Base-by-base conservation (phyloP, 2,329 filamentous ascomycete genomes). In the Dactylellina haptotyla region DNA sequence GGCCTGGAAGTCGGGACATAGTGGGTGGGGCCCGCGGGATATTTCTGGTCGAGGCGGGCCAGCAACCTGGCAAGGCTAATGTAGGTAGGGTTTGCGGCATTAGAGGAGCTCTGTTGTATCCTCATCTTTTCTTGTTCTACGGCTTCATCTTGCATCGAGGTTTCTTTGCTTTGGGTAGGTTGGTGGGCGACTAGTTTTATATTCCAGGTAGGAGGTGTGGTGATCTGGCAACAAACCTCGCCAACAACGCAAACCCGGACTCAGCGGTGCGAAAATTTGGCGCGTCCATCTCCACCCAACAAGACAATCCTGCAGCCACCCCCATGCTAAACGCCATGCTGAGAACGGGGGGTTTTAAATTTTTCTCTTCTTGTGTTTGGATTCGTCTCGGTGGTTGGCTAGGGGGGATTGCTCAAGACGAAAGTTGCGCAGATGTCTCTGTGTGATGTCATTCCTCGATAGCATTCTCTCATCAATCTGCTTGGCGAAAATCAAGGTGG, bases 171-270 rank as follows among this genome's bases (percentile, higher is more conserved):
- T 20, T 43, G n/a, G 45, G 48, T 26, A 10, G 48, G 50, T 51
- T 37, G 41, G 28, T 41, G 56, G 23, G 28, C 25, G 57, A 23
- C 34, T 12, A 32, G 30, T 56, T 65, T 72, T 72, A 61, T 64
- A 64, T 59, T 63, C 51, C 32, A 14, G 51, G 51, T 37, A 64
- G 58, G 26, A 25, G 32, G 23, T 58, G 57, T 64, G 67, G 67
- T 64, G 67, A 72, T 72, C 67, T 72, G 67, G 67, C 67, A 58
- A 20, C 59, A 72, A 72, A 58, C 51, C 57, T 51, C 50, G 53
- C 20, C 51, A 25, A 53, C 63, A 67, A 67, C 63, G 45, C 63
- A 72, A 63, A 71, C 23, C 25, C 26, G 8, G 12, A 26, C 16
- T 10, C 18, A 5, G 28, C 26, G 30, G 9, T 18, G 28, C 51